phyloP scores from a whole-genome alignment of 441 rosid species.

The Geranium incanum region DNA sequence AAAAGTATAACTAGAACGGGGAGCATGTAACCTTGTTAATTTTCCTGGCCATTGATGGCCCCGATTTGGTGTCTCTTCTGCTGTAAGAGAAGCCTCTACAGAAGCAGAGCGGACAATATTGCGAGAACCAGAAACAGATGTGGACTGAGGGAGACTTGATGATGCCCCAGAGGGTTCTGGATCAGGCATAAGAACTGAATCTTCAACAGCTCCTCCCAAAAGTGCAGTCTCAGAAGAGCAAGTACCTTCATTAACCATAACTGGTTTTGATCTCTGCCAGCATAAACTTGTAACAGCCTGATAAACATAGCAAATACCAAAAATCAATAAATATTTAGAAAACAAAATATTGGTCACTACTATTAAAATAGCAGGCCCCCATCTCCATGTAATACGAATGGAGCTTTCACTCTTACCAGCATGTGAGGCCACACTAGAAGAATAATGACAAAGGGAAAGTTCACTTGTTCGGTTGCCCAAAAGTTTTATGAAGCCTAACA shows the following conservation, averaged over 20 bases:
- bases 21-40: conserved; percentile 63
- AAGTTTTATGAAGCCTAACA: no score
- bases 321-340: background rate
- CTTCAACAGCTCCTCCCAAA: conserved; percentile 76
- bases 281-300: conserved; percentile 92
- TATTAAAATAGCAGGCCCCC: no score
- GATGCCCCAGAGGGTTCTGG: conserved; percentile 33
- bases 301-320: conserved; percentile 22
- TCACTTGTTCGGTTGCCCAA: no score
- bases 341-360: background rate
- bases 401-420: background rate
- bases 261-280: conserved; percentile 96
- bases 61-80: conserved; percentile 65
- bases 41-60: conserved; percentile 54
- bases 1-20: conserved; percentile 53
- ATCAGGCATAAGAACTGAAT: conserved; percentile 89
- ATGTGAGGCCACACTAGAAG: no score
- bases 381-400: background rate
- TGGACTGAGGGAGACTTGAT: conserved; percentile 40
- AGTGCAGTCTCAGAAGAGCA: conserved; percentile 80
- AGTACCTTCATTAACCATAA: conserved; percentile 60
- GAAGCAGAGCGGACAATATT: conserved; percentile 31
- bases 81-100: conserved; percentile 29
- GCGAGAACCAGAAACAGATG: conserved; percentile 43
- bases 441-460: no score